Conservation (phyloP, 139 green algal genomes). For the Marvania coccoides region DNA sequence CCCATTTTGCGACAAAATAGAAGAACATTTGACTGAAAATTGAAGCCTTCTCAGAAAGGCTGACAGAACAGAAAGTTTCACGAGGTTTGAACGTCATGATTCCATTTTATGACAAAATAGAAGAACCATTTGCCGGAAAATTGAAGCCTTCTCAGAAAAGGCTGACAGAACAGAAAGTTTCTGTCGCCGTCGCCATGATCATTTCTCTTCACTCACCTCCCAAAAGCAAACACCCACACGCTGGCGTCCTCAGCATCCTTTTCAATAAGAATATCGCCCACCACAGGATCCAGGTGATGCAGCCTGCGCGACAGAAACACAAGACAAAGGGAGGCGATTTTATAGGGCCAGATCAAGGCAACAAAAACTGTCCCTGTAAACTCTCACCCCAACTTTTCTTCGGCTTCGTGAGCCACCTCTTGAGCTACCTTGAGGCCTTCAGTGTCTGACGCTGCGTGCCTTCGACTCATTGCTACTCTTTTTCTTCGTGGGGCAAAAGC, state of each 20-base stretch:
- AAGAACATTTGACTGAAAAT: neutral
- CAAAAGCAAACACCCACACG: neutral
- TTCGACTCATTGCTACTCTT: neutral
- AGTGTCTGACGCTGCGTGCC: neutral
- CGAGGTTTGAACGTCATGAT: too few relatives aligned
- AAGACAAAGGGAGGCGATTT: too few relatives aligned
- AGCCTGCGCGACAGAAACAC: neutral
- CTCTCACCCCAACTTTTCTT: neutral
- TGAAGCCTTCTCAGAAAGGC: neutral
- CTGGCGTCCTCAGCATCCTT: neutral
- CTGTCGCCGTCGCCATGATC: too few relatives aligned
- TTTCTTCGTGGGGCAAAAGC: neutral
- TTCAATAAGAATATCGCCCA: neutral
- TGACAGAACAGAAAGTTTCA: too few relatives aligned
- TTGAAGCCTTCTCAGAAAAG: neutral
- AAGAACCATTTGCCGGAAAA: neutral
- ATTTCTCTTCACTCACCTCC: neutral
- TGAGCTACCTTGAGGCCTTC: neutral
- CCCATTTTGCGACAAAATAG: neutral
- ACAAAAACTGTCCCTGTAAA: too few relatives aligned
- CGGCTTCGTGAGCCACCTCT: slow-evolving; percentile 1
- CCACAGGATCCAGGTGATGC: neutral
- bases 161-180: too few relatives aligned
- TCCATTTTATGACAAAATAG: neutral
- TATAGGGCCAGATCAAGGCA: too few relatives aligned